Base-by-base conservation (phyloP, 2,329 filamentous ascomycete genomes). In the Aspergillus awamori region DNA sequence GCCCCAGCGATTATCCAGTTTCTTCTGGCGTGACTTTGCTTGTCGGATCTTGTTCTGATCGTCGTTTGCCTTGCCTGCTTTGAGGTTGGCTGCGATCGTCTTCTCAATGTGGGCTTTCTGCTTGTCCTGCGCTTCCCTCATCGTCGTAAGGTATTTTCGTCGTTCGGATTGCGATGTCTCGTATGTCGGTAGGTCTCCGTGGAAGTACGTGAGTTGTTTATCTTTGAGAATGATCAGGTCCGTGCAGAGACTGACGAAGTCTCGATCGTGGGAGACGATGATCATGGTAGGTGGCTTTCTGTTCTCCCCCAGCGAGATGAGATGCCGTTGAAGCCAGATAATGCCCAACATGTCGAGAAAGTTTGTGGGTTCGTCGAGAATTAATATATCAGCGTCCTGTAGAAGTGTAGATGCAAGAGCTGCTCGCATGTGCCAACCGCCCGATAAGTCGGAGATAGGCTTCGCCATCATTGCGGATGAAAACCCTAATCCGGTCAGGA, bases 11-110 rank as follows among this genome's bases (percentile, higher is more conserved):
- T 95, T 89, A 59, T 96, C 91, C 1, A 96, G 82, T 72, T 92
- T 93, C 80, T 93, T 94, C 77, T 93, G 90, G 0, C 91, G 83
- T 4, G 89, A 91, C 64, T 93, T 93, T 4, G 91, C 92, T 79
- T 93, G 90, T n/a, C 90, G 87, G 2, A 96, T 82, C 73, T 93
- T 93, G 72, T 94, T 94, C 67, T 93, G 89, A 70, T 96, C 92
- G 30, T 92, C 90, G 26, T 88, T 89, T 52, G 87, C 87, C 72
- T 89, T 90, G 6, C 91, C 92, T 20, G 89, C 85, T 65, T 88
- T 89, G 69, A 92, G 84, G 66, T 91, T 94, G 61, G 88, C 85
- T 20, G 85, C 82, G 54, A 96, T 92, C 0, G 88, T 90, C 67
- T 90, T 86, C 75, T 94, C 88, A 63, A 96, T 91, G 69, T 95